These are phyloP conservation scores for Ehretia macrophylla DNA, from an alignment of 257 asterid species.

Conservation along the genomic window DNA sequence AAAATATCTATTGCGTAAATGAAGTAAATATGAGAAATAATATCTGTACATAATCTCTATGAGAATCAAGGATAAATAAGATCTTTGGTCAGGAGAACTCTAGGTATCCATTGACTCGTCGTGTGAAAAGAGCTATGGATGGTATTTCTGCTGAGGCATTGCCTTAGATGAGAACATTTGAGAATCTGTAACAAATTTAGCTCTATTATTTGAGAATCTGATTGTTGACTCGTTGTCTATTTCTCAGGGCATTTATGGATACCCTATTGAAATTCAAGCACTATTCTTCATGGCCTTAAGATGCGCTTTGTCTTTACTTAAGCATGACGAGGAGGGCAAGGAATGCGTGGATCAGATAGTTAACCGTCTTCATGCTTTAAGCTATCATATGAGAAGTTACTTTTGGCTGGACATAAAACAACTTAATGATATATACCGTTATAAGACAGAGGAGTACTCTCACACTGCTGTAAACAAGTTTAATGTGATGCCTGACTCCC, in stretches of 20 bases:
- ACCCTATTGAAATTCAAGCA: conserved; percentile 90
- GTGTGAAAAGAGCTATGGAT: too few species aligned
- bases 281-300: conserved; percentile 85
- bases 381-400: conserved; percentile 85
- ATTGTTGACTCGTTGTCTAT: not conserved
- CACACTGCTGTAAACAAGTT: conserved; percentile 95
- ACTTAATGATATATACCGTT: conserved; percentile 77
- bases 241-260: conserved; percentile 82
- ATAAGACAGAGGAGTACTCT: conserved; percentile 85
- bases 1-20: too few species aligned
- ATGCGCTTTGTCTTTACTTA: conserved; percentile 65
- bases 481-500: conserved; percentile 88
- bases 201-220: not conserved
- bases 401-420: conserved; percentile 87
- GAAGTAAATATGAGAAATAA: too few species aligned
- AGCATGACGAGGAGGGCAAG: conserved; percentile 67
- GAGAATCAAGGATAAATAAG: too few species aligned
- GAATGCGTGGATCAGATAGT: conserved; percentile 51
- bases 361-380: conserved; percentile 73
- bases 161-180: too few species aligned
- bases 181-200: too few species aligned
- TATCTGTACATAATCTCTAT: too few species aligned
- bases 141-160: too few species aligned
- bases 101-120: too few species aligned
- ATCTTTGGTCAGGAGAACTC: too few species aligned